Evolutionary conservation across 129 eudicot genomes (phyloP).

Genomic region (Deinandra increscens): DNA sequence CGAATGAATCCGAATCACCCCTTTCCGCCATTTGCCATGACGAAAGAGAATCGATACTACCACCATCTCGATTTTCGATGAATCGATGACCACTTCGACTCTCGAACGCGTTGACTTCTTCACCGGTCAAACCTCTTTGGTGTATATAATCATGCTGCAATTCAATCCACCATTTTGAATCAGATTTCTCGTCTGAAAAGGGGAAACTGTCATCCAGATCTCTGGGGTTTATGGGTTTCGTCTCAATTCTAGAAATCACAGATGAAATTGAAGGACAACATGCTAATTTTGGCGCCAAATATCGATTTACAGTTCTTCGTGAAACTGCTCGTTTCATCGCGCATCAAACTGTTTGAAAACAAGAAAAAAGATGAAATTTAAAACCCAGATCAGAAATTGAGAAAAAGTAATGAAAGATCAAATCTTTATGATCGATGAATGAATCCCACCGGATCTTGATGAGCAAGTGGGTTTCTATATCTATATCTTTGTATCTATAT

Average conservation of each 20-base stretch:
- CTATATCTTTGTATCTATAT: no score
- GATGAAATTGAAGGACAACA: slow-evolving; percentile 56
- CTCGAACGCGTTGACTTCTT: slow-evolving; percentile 35
- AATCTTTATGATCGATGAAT: slow-evolving; percentile 16
- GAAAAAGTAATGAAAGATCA: neutral
- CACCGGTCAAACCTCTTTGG: slow-evolving; percentile 43
- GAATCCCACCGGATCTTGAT: no score
- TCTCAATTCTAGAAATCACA: slow-evolving; percentile 46
- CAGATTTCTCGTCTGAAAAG: slow-evolving; percentile 28
- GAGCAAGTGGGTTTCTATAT: neutral
- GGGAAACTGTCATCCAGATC: slow-evolving; percentile 25
- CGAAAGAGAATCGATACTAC: slow-evolving; percentile 7
- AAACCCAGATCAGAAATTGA: neutral
- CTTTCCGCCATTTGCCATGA: slow-evolving; percentile 51
- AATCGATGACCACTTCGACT: slow-evolving; percentile 24
- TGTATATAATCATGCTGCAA: slow-evolving; percentile 52
- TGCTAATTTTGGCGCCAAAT: slow-evolving; percentile 86
- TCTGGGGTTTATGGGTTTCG: slow-evolving; percentile 33
- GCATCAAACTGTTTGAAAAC: slow-evolving; percentile 21
- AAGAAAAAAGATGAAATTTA: neutral
- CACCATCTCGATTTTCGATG: slow-evolving; percentile 33
- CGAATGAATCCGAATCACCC: slow-evolving; percentile 50
- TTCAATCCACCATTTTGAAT: slow-evolving; percentile 78
- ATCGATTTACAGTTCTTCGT: slow-evolving; percentile 85
- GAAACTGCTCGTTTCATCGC: slow-evolving; percentile 83